Percentiles rank a stretch among this genome's conserved stretches.
phyloP scores from a whole-genome alignment of 176 grass and related monocot species.

The Avena sativa region DNA sequence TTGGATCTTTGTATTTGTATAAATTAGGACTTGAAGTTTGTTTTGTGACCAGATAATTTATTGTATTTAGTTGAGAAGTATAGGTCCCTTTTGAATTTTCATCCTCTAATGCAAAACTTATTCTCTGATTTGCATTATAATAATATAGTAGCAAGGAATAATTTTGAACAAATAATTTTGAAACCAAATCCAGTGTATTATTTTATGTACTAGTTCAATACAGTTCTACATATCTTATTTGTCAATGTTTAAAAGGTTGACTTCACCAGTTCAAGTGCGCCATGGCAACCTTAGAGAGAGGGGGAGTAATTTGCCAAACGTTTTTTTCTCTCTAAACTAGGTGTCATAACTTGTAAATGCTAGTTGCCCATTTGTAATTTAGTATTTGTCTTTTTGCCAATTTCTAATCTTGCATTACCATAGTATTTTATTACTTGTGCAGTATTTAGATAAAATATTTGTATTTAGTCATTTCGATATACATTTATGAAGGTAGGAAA shows the following conservation, averaged over 20 bases:
- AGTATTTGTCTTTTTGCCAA: constrained; percentile 29
- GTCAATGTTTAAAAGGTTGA: constrained; percentile 3
- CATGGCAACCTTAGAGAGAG: constrained; percentile 11
- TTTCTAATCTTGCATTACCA: constrained; percentile 17
- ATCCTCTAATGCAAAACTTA: background rate
- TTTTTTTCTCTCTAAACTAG: too few relatives aligned
- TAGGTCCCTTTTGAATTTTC: background rate
- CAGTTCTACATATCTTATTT: background rate
- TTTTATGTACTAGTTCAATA: background rate
- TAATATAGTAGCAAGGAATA: constrained; percentile 4
- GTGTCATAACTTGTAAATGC: background rate
- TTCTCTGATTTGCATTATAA: background rate
- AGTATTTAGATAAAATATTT: background rate
- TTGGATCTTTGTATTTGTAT: background rate
- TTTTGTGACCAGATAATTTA: constrained; percentile 5
- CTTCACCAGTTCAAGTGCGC: background rate
- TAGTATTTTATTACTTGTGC: background rate
- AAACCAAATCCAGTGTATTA: background rate
- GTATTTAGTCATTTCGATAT: background rate
- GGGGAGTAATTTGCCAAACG: background rate
- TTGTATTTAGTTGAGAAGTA: background rate
- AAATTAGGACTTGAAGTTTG: constrained; percentile 1
- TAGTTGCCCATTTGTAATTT: background rate
- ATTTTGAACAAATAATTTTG: background rate
- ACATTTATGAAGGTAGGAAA: background rate